phyloP scores from a whole-genome alignment of 1,284 basidiomycete species.

The Vanrija sp. region DNA sequence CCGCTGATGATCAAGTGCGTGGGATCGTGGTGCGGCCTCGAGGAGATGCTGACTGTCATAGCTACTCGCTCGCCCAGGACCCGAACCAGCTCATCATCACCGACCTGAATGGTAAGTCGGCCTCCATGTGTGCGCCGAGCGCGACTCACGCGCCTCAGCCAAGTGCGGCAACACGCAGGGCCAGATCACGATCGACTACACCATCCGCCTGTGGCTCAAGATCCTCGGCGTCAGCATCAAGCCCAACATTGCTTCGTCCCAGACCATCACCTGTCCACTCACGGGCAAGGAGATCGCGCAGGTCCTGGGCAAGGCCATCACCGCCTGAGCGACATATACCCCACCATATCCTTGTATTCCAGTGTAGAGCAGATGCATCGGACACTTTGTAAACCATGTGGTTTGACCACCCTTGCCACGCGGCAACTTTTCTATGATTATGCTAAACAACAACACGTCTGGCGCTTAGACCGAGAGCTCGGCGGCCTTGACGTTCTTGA shows the following conservation, averaged over 20 bases:
- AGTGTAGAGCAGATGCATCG: not conserved
- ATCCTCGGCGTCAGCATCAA: slow-evolving; percentile 65
- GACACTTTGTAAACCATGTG: not conserved
- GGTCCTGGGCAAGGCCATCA: not conserved
- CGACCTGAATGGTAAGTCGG: slow-evolving; percentile 13
- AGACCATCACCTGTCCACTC: slow-evolving; percentile 66
- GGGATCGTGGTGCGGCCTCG: not conserved
- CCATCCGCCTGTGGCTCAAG: slow-evolving; percentile 44
- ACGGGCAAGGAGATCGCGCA: slow-evolving; percentile 46
- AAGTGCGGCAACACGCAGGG: slow-evolving; percentile 64
- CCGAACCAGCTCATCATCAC: slow-evolving; percentile 1
- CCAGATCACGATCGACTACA: slow-evolving; percentile 64
- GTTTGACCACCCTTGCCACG: not conserved
- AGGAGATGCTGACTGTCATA: slow-evolving; percentile 8
- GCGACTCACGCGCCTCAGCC: too few relatives aligned
- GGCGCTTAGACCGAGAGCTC: slow-evolving; percentile 53
- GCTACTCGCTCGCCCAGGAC: slow-evolving; percentile 7
- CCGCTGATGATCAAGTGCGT: slow-evolving; percentile 64
- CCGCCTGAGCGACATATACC: too few relatives aligned
- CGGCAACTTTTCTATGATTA: not conserved
- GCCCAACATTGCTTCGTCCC: slow-evolving; percentile 63
- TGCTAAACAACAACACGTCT: not conserved
- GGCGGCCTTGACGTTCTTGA: slow-evolving; percentile 60
- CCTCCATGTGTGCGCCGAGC: too few relatives aligned
- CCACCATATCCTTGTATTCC: too few relatives aligned